Evolutionary conservation across 202 grass and related monocot species (phyloP).

Genomic region (Zoysia matrella): DNA sequence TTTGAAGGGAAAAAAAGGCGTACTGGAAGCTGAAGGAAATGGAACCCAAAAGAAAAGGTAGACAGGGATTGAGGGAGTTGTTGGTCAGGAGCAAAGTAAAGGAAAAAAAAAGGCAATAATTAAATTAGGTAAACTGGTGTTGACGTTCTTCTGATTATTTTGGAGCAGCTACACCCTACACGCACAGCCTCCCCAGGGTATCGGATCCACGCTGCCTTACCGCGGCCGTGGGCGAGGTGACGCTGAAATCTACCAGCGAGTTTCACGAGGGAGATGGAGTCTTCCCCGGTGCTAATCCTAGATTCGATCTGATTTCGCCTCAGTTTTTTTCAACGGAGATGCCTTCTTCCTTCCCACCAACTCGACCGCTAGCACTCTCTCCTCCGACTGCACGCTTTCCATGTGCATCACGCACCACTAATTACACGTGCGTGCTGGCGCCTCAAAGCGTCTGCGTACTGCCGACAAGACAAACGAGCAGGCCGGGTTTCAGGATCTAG

Average conservation of each 20-base stretch:
- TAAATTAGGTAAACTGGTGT: conserved; percentile 13
- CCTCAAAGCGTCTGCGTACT: neutral
- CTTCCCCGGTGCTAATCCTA: conserved; percentile 4
- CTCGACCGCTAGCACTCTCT: neutral
- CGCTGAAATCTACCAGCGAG: conserved; percentile 32
- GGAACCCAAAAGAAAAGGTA: neutral
- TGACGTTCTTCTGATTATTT: neutral
- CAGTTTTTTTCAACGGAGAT: conserved; percentile 1
- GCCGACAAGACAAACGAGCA: neutral
- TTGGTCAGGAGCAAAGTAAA: conserved; percentile 22
- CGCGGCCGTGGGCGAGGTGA: neutral
- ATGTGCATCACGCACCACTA: conserved; percentile 17
- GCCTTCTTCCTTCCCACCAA: conserved; percentile 25
- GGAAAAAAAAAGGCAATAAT: conserved; percentile 1
- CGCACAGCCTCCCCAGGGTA: neutral
- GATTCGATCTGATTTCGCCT: conserved; percentile 38
- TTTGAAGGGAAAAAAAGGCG: neutral
- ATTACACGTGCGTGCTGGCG: conserved; percentile 27
- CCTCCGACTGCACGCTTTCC: neutral
- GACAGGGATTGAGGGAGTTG: conserved; percentile 26
- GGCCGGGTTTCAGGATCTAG: neutral
- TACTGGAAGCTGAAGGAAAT: conserved; percentile 5
- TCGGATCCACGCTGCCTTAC: neutral
- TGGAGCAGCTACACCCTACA: conserved; percentile 27
- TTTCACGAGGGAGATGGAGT: neutral